Conservation (phyloP, 2,329 filamentous ascomycete genomes). For the Mariannaea elegans region DNA sequence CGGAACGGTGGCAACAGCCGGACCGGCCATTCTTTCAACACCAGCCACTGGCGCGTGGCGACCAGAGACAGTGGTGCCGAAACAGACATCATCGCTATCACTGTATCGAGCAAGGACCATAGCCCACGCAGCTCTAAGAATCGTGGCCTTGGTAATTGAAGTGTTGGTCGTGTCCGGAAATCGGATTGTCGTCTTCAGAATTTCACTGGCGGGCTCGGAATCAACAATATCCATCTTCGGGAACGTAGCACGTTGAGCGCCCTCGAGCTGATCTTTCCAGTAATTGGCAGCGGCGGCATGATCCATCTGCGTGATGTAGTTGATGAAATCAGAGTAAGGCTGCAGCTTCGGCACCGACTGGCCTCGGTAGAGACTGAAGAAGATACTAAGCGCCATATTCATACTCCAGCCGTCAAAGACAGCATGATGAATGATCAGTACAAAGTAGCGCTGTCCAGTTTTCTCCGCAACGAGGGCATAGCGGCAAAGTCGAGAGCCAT, state of each 20-base stretch:
- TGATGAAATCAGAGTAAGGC: constrained; percentile 1
- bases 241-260: constrained; percentile 47
- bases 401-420: constrained; percentile 4
- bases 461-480: background rate
- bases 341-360: background rate
- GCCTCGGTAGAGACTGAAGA: background rate
- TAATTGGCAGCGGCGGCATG: background rate
- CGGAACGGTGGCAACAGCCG: constrained; percentile 7
- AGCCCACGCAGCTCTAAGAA: constrained; percentile 49
- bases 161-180: background rate
- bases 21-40: constrained; percentile 29
- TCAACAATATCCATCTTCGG: constrained; percentile 56
- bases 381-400: background rate
- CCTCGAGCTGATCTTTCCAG: background rate
- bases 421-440: background rate
- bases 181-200: constrained; percentile 14
- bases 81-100: constrained; percentile 50
- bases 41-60: constrained; percentile 37
- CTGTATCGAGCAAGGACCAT: constrained; percentile 57
- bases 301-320: background rate
- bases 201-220: constrained; percentile 57
- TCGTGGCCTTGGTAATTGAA: constrained; percentile 19
- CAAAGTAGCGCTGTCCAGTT: background rate
- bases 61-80: constrained; percentile 54
- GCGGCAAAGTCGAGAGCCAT: no score